Evolutionary conservation across 75 land plant genomes (phyloP), one percentile per base, ranked within the genome.

Genomic region (Chamaecyparis obtusa): DNA sequence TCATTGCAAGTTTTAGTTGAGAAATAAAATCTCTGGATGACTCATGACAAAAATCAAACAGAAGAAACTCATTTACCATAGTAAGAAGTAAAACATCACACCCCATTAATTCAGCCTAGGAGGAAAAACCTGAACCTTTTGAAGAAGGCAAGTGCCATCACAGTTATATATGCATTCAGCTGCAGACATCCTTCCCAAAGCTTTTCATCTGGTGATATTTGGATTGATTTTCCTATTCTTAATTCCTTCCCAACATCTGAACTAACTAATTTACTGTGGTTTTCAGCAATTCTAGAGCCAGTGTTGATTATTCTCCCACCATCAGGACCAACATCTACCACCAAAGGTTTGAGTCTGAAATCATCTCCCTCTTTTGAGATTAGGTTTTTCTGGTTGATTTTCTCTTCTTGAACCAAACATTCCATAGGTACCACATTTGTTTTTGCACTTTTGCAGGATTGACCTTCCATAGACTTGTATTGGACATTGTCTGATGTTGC

Each of bases 171-270:
- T 16, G 91, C 85, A 89, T 90, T 96, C 36, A 97, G 85, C 86
- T 98, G 99, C 67, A 98, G 84, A 56, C 87, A 86, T 32, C 99
- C 99, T 83, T 94, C 95, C 99, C 99, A 98, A 17, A 97, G 32
- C 35, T 76, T 86, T 24, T 91, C 94, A 39, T 84, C 85, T 55
- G 88, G 86, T 21, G 35, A 84, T 51, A 49, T 17, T 35, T 57
- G 37, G 32, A 57, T 78, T 84, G 75, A 21, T 84, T 84, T 49
- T 24, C 71, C 71, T 60, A 36, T n/a, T 32, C 37, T 35, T 19
- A 60, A 35, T 33, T 51, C 79, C 11, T 84, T 81, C 30, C 5
- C 83, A 16, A n/a, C 32, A 46, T 81, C 48, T 44, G 83, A 46
- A 46, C 30, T 30, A 27, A 46, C 83, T 81, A 81, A 27, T 9